phyloP scores from a whole-genome alignment of 345 rosid genomes.

The Nephelium lappaceum region DNA sequence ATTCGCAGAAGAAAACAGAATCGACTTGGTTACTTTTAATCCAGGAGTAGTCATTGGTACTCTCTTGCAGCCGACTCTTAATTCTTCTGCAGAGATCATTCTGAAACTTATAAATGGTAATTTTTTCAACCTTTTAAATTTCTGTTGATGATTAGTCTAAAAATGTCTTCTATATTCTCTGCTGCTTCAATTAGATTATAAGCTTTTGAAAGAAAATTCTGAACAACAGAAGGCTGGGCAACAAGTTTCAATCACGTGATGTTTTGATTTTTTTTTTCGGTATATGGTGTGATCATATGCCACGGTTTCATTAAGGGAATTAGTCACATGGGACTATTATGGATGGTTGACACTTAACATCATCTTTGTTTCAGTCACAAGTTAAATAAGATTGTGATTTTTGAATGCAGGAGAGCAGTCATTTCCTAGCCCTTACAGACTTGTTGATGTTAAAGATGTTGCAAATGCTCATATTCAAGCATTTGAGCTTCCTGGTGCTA shows the following conservation, averaged over 20 bases:
- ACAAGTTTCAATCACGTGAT: too few relatives aligned
- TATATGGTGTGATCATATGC: too few relatives aligned
- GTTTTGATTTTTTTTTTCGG: too few relatives aligned
- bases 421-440: constrained; percentile 20
- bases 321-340: too few relatives aligned
- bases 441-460: constrained; percentile 53
- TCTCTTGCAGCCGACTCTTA: constrained; percentile 43
- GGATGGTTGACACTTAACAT: neutral
- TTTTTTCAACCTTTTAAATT: neutral
- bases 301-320: too few relatives aligned
- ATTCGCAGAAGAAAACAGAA: constrained; percentile 39
- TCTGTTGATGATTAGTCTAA: neutral
- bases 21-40: constrained; percentile 42
- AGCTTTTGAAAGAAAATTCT: too few relatives aligned
- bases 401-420: constrained; percentile 25
- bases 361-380: neutral
- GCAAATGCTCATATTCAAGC: constrained; percentile 60
- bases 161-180: neutral
- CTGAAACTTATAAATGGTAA: constrained; percentile 33
- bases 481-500: constrained; percentile 49
- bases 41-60: constrained; percentile 51
- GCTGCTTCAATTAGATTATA: too few relatives aligned
- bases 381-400: neutral
- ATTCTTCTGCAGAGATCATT: constrained; percentile 24
- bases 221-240: too few relatives aligned